Conservation (phyloP, 1,139 yeast species). For the Waltiozyma sp. region DNA sequence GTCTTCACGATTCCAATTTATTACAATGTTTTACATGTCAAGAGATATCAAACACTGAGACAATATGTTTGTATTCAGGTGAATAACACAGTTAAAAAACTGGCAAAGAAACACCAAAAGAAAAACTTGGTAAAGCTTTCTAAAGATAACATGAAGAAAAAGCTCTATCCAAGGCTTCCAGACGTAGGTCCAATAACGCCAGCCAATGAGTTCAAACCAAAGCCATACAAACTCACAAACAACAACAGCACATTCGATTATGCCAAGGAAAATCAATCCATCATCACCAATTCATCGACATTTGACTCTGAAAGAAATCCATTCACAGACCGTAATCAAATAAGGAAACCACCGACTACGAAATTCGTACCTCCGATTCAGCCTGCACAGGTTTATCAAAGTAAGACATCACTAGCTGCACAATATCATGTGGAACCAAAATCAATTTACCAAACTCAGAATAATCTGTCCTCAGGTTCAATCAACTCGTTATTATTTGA, state of each 20-base stretch:
- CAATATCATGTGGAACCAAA: background rate
- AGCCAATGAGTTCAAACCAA: background rate
- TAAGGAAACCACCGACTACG: background rate
- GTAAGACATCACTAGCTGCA: background rate
- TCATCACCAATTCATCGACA: conserved; percentile 1
- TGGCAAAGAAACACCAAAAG: conserved; percentile 37
- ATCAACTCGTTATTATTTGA: background rate
- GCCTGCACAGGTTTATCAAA: background rate
- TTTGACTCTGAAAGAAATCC: conserved; percentile 3
- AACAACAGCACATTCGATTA: background rate
- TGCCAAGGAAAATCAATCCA: background rate
- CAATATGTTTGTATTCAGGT: conserved; percentile 49
- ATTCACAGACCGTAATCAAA: background rate
- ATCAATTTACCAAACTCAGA: background rate
- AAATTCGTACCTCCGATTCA: background rate
- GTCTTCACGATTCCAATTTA: conserved; percentile 45
- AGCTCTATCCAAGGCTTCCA: background rate
- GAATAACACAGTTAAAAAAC: conserved; percentile 39
- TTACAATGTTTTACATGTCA: conserved; percentile 29
- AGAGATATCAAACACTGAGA: conserved; percentile 33
- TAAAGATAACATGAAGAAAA: conserved; percentile 18
- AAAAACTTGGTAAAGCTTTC: conserved; percentile 2
- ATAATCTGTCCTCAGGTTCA: background rate
- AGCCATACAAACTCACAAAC: background rate
- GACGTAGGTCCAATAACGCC: background rate